Percentiles rank a stretch among this genome's conserved stretches.
These are phyloP conservation scores for Suhomyces ambrosiae DNA, from an alignment of 1,139 yeast species.

Conservation along the genomic window DNA sequence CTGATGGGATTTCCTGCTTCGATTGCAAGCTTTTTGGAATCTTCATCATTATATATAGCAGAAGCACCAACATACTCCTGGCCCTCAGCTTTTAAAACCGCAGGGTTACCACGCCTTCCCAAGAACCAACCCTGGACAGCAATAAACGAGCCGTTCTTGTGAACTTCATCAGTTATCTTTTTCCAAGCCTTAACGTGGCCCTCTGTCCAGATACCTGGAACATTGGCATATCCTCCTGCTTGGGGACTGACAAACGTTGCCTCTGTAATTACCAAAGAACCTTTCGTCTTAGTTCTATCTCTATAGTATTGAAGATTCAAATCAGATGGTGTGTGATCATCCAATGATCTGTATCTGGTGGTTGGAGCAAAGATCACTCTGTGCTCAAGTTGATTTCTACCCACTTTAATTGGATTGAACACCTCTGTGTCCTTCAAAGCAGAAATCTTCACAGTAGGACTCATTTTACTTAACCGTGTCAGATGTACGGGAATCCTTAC, in stretches of 20 bases:
- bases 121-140: slow-evolving; percentile 17
- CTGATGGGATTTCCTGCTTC: slow-evolving; percentile 16
- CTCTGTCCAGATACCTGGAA: slow-evolving; percentile 16
- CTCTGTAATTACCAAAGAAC: slow-evolving; percentile 52
- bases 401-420: slow-evolving; percentile 53
- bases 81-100: slow-evolving; percentile 7
- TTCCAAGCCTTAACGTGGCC: slow-evolving; percentile 15
- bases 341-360: slow-evolving; percentile 52
- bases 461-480: slow-evolving; percentile 2
- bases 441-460: slow-evolving; percentile 2
- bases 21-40: slow-evolving; percentile 12
- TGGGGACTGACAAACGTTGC: slow-evolving; percentile 30
- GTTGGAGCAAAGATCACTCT: slow-evolving; percentile 56
- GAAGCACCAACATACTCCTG: slow-evolving; percentile 13
- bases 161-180: slow-evolving; percentile 16
- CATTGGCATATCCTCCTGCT: slow-evolving; percentile 11
- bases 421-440: slow-evolving; percentile 40
- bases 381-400: slow-evolving; percentile 37
- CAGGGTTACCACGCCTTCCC: slow-evolving; percentile 15
- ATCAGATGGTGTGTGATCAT: slow-evolving; percentile 48
- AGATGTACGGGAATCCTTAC: too few species aligned
- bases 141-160: slow-evolving; percentile 15
- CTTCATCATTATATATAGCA: slow-evolving; percentile 12
- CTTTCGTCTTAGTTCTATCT: slow-evolving; percentile 54
- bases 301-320: slow-evolving; percentile 51